Evolutionary conservation across 371 early-diverging fungal genomes (phyloP).

Genomic region (Dinochytrium kinnereticum): DNA sequence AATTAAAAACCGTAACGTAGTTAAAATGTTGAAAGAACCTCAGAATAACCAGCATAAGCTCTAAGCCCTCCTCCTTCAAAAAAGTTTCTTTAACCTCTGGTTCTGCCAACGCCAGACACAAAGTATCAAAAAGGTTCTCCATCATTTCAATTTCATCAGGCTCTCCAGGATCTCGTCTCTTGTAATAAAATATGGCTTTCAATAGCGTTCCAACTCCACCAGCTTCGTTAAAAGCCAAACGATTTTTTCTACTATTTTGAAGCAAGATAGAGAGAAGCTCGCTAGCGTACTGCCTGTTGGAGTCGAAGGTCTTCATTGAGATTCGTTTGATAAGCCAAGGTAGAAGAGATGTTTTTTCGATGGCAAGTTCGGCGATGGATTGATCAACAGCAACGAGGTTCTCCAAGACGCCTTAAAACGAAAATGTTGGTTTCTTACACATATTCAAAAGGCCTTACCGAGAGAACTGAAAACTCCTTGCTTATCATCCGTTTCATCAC

Average conservation of each 20-base stretch:
- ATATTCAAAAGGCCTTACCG: slow-evolving; percentile 41
- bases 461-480: slow-evolving; percentile 87
- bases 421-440: neutral
- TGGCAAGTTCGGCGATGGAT: slow-evolving; percentile 66
- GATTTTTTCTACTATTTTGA: slow-evolving; percentile 64
- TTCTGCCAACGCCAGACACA: slow-evolving; percentile 63
- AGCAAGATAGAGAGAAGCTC: slow-evolving; percentile 86
- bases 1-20: neutral
- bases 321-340: slow-evolving; percentile 78
- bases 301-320: slow-evolving; percentile 44
- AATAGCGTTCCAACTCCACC: slow-evolving; percentile 78
- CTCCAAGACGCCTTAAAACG: slow-evolving; percentile 73
- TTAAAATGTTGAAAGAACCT: slow-evolving; percentile 56
- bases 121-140: slow-evolving; percentile 84
- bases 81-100: slow-evolving; percentile 70
- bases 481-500: slow-evolving; percentile 71
- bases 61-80: slow-evolving; percentile 84
- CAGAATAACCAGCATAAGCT: slow-evolving; percentile 88
- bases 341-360: slow-evolving; percentile 66
- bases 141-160: slow-evolving; percentile 87
- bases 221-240: slow-evolving; percentile 65
- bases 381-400: slow-evolving; percentile 80
- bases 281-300: slow-evolving; percentile 81
- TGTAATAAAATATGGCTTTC: slow-evolving; percentile 56
- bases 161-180: slow-evolving; percentile 78